These are phyloP conservation scores for Spencermartinsiella ligniputridi DNA, from an alignment of 1,139 yeast species.

Conservation along the genomic window DNA sequence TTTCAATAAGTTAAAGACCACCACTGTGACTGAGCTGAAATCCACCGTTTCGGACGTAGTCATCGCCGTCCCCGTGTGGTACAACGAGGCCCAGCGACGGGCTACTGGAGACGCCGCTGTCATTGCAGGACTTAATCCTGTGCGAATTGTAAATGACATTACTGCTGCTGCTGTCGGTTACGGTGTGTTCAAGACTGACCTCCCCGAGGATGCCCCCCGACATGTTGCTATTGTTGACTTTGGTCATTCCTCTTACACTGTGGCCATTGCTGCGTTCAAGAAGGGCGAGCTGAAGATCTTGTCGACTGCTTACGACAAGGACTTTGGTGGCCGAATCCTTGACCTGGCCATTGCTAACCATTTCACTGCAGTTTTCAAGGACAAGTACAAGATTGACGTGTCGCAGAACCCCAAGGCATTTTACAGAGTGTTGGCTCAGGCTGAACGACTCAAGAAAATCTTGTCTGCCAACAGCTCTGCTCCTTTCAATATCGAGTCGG, in stretches of 20 bases:
- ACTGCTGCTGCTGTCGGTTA: conserved; percentile 99
- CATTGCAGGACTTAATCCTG: conserved; percentile 96
- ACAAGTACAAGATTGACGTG: conserved; percentile 90
- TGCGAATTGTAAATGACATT: conserved; percentile 92
- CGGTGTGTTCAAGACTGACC: conserved; percentile 96
- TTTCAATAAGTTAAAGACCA: conserved; percentile 82
- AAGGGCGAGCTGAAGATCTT: conserved; percentile 93
- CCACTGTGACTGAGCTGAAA: conserved; percentile 78
- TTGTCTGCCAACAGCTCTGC: conserved; percentile 94
- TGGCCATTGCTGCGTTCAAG: conserved; percentile 85
- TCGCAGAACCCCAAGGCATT: conserved; percentile 89
- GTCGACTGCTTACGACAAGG: conserved; percentile 90
- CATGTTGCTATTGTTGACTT: conserved; percentile 91
- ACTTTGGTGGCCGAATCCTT: conserved; percentile 97
- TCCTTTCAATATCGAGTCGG: conserved; percentile 92
- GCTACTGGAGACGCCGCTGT: conserved; percentile 92
- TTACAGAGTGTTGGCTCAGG: conserved; percentile 84
- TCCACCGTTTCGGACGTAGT: conserved; percentile 71
- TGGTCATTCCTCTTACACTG: conserved; percentile 95
- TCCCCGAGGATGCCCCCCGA: conserved; percentile 88
- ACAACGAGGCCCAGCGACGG: conserved; percentile 93
- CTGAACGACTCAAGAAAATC: conserved; percentile 93
- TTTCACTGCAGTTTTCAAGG: conserved; percentile 87
- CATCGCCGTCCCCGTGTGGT: conserved; percentile 96
- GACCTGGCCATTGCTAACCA: conserved; percentile 92